Evolutionary conservation across 768 basidiomycete genomes (phyloP).

Genomic region (Mrakia hoshinonis): DNA sequence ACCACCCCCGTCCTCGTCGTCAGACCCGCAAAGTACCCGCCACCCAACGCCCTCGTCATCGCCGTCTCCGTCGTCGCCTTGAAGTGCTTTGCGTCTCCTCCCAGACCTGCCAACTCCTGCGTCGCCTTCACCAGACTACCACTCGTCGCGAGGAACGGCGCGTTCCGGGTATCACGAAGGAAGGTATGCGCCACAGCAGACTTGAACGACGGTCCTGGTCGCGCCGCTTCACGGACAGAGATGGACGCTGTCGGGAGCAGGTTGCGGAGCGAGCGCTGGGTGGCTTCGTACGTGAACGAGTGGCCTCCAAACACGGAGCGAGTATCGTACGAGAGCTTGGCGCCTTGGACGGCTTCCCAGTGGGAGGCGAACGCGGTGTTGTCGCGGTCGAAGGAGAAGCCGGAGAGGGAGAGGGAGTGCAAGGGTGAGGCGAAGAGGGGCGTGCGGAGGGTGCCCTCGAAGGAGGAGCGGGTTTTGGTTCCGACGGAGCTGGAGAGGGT

Average conservation of each 20-base stretch:
- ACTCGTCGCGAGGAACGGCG: conserved; percentile 52
- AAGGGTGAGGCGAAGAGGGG: conserved; percentile 48
- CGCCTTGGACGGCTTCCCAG: conserved; percentile 44
- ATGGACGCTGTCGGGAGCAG: background rate
- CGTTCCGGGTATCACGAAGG: conserved; percentile 66
- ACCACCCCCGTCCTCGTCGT: conserved; percentile 64
- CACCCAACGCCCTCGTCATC: conserved; percentile 51
- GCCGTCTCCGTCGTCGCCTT: conserved; percentile 64
- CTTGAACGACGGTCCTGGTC: conserved; percentile 63
- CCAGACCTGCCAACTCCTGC: conserved; percentile 61
- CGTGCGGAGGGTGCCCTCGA: conserved; percentile 47
- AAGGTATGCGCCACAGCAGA: conserved; percentile 74
- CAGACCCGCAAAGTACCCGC: conserved; percentile 57
- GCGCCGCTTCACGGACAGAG: conserved; percentile 59
- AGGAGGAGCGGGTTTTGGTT: conserved; percentile 76
- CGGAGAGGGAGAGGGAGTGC: conserved; percentile 60
- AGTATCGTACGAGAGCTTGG: conserved; percentile 53
- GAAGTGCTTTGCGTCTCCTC: conserved; percentile 68
- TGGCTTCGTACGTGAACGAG: conserved; percentile 76
- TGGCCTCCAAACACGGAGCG: conserved; percentile 46
- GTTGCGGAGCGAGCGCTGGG: conserved; percentile 62
- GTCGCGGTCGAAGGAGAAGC: conserved; percentile 71
- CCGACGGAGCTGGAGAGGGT: conserved; percentile 75
- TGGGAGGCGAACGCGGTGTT: conserved; percentile 59
- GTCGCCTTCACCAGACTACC: conserved; percentile 58